Percentiles rank a stretch among this genome's conserved stretches.
Conservation (phyloP, 1,284 basidiomycete species). For the Trichosporon inkin region DNA sequence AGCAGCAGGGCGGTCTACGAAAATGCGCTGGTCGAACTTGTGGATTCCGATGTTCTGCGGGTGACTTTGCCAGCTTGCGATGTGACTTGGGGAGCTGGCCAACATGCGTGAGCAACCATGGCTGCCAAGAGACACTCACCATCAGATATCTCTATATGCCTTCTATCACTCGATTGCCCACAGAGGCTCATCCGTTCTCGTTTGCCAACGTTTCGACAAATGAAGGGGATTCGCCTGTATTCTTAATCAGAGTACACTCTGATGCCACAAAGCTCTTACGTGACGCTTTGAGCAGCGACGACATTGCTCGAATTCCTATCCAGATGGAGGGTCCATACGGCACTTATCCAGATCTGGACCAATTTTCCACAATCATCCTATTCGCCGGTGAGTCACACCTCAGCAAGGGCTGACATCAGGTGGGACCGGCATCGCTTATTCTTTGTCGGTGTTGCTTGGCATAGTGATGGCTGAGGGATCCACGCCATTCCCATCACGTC, state of each 20-base stretch:
- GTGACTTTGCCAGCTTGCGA: conserved; percentile 53
- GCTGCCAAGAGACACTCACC: conserved; percentile 18
- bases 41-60: conserved; percentile 57
- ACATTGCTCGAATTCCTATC: conserved; percentile 25
- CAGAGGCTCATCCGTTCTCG: conserved; percentile 49
- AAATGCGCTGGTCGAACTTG: conserved; percentile 43
- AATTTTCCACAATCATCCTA: conserved; percentile 38
- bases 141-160: too few relatives aligned
- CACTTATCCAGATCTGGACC: conserved; percentile 24
- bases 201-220: conserved; percentile 37
- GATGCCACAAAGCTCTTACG: conserved; percentile 38
- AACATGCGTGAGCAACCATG: conserved; percentile 49
- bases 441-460: conserved; percentile 16
- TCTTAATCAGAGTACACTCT: conserved; percentile 43
- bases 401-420: conserved; percentile 21
- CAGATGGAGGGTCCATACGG: conserved; percentile 49
- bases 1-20: conserved; percentile 8
- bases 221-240: conserved; percentile 25
- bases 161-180: conserved; percentile 30
- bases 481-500: too few relatives aligned
- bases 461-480: too few relatives aligned
- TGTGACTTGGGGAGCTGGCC: conserved; percentile 59
- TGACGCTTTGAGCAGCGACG: conserved; percentile 22
- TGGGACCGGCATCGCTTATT: conserved; percentile 43
- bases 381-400: conserved; percentile 25